Evolutionary conservation across 2,329 filamentous ascomycete species (phyloP).

Genomic region (Gyromitra esculenta): DNA sequence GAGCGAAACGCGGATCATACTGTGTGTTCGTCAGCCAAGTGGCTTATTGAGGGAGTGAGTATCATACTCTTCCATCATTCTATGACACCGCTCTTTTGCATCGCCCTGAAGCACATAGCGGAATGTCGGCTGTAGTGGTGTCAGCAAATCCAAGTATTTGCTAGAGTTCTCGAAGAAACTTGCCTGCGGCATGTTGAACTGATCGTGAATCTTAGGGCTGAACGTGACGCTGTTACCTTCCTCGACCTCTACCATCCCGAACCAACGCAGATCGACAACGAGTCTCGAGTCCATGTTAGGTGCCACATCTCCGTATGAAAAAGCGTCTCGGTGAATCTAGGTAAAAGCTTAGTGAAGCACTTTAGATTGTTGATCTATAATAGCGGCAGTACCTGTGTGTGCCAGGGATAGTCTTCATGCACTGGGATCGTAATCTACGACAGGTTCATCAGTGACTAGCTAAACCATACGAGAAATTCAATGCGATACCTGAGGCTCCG

Average conservation of each 20-base stretch:
- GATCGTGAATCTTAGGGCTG: slow-evolving; percentile 51
- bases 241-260: slow-evolving; percentile 50
- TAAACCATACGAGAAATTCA: neutral
- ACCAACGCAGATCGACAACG: slow-evolving; percentile 56
- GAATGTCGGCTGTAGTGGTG: slow-evolving; percentile 52
- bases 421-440: slow-evolving; percentile 14
- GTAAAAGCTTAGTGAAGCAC: slow-evolving; percentile 51
- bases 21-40: slow-evolving; percentile 30
- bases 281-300: slow-evolving; percentile 54
- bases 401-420: slow-evolving; percentile 1
- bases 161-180: slow-evolving; percentile 18
- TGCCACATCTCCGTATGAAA: slow-evolving; percentile 56
- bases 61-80: slow-evolving; percentile 57
- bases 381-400: slow-evolving; percentile 9
- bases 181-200: slow-evolving; percentile 56
- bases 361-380: neutral
- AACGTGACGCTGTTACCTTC: slow-evolving; percentile 43
- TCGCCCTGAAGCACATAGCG: slow-evolving; percentile 36
- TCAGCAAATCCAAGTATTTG: neutral
- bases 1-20: slow-evolving; percentile 54
- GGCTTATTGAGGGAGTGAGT: neutral
- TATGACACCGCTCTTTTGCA: slow-evolving; percentile 50
- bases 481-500: slow-evolving; percentile 24
- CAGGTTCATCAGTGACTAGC: neutral
- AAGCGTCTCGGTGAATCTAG: slow-evolving; percentile 58